Percentiles rank a stretch among this genome's conserved stretches.
Evolutionary conservation across 2,329 filamentous ascomycete genomes (phyloP).

Genomic region (Basipetospora chlamydospora): DNA sequence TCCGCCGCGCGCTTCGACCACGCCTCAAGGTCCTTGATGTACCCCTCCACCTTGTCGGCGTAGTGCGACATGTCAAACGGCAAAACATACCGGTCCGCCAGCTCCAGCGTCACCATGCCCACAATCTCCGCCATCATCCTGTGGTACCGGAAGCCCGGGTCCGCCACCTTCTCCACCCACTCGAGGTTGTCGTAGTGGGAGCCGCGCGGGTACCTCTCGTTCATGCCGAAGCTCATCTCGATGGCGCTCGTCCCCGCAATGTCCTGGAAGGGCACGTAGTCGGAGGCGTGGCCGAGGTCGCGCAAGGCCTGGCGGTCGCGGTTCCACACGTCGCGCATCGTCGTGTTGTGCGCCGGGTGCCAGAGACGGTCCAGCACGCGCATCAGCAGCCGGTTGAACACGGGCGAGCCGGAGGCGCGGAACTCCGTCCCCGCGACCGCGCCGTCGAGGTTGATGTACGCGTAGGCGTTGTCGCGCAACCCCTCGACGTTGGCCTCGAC

Average conservation of each 20-base stretch:
- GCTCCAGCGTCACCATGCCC: conserved; percentile 69
- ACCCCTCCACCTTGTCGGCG: conserved; percentile 46
- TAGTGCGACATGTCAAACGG: conserved; percentile 72
- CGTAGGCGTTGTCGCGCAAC: conserved; percentile 61
- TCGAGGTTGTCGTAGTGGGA: conserved; percentile 84
- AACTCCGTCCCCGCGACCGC: conserved; percentile 66
- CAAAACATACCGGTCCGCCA: conserved; percentile 66
- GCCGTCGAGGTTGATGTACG: conserved; percentile 83
- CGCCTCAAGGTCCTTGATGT: conserved; percentile 50
- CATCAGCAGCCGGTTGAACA: conserved; percentile 58
- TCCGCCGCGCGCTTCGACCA: conserved; percentile 46
- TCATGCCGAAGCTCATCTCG: conserved; percentile 67
- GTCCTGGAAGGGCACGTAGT: conserved; percentile 83
- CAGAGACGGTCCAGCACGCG: conserved; percentile 60
- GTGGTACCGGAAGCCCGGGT: conserved; percentile 76
- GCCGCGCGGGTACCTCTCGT: conserved; percentile 53
- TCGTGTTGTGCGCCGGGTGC: conserved; percentile 58
- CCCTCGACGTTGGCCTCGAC: conserved; percentile 71
- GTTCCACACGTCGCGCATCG: conserved; percentile 67
- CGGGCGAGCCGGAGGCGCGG: conserved; percentile 63
- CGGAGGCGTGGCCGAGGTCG: conserved; percentile 58
- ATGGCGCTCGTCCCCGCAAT: conserved; percentile 80
- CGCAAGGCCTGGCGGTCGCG: conserved; percentile 44
- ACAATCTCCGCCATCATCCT: conserved; percentile 64
- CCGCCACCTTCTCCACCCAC: conserved; percentile 67